Evolutionary conservation across 768 basidiomycete species (phyloP).

Genomic region (Russula griseocarnosa): DNA sequence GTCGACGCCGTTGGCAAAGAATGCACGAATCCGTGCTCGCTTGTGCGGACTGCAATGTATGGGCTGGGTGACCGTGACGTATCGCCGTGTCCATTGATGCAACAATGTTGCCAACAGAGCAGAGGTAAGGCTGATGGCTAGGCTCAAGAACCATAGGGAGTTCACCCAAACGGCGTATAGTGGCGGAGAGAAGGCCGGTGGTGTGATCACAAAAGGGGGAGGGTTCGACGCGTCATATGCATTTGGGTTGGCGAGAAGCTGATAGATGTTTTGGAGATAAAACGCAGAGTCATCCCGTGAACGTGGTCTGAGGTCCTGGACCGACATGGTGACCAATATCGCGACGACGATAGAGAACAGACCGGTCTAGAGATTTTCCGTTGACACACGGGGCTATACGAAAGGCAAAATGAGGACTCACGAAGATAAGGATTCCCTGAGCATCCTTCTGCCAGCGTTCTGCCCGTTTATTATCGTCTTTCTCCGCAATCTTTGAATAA

Average conservation of each 20-base stretch:
- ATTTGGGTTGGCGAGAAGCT: background rate
- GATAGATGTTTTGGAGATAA: background rate
- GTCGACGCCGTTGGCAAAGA: background rate
- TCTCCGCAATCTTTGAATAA: background rate
- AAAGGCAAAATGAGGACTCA: background rate
- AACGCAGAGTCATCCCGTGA: background rate
- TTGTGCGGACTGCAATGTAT: slow-evolving; percentile 1
- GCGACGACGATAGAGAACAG: slow-evolving; percentile 7
- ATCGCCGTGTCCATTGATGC: background rate
- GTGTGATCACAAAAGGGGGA: background rate
- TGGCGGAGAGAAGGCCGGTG: slow-evolving; percentile 1
- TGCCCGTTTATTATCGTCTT: background rate
- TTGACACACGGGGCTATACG: background rate
- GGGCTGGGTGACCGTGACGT: background rate
- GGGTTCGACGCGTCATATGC: background rate
- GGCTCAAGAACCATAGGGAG: background rate
- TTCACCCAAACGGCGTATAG: slow-evolving; percentile 3
- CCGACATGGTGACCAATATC: background rate
- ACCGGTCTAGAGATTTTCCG: background rate
- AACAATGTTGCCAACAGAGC: slow-evolving; percentile 1
- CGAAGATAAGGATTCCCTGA: background rate
- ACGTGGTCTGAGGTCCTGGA: background rate
- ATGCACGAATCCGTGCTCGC: slow-evolving; percentile 3
- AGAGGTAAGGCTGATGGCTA: background rate
- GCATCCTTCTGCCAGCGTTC: slow-evolving; percentile 8